Evolutionary conservation across 1,284 basidiomycete genomes (phyloP).

Genomic region (Rhodofomes roseus): DNA sequence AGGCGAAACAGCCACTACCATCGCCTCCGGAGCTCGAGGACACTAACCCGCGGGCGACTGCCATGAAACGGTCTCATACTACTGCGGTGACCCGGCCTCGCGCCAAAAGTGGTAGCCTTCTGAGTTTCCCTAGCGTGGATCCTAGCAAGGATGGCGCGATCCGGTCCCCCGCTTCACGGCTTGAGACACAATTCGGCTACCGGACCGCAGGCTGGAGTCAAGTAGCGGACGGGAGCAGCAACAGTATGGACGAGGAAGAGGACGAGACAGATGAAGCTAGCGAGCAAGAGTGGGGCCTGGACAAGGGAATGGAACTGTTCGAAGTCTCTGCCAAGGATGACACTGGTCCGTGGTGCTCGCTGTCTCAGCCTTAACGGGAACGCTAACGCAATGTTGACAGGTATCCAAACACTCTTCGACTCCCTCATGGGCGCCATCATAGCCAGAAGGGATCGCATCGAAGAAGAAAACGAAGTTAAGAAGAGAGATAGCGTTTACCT

Average conservation of each 20-base stretch:
- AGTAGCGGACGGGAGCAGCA: conserved; percentile 55
- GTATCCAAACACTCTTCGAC: conserved; percentile 73
- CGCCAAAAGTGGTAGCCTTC: conserved; percentile 29
- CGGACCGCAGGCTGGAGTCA: conserved; percentile 50
- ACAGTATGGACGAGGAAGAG: conserved; percentile 64
- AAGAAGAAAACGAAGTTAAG: conserved; percentile 72
- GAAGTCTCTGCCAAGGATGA: conserved; percentile 87
- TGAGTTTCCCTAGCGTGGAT: conserved; percentile 22
- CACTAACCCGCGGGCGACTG: conserved; percentile 26
- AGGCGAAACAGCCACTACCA: conserved; percentile 19
- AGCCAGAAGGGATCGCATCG: conserved; percentile 69
- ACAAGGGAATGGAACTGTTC: conserved; percentile 77
- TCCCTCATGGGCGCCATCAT: conserved; percentile 77
- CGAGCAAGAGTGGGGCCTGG: conserved; percentile 69
- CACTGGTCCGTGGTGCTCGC: conserved; percentile 46
- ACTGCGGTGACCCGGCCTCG: conserved; percentile 28
- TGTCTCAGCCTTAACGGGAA: conserved; percentile 9
- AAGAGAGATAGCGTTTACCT: conserved; percentile 79
- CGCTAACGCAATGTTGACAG: conserved; percentile 32
- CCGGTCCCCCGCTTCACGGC: conserved; percentile 30
- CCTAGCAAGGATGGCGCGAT: conserved; percentile 24
- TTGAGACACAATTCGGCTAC: conserved; percentile 44
- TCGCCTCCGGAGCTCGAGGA: conserved; percentile 24
- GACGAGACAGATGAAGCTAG: conserved; percentile 51
- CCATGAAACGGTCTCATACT: conserved; percentile 29